Base-by-base conservation (phyloP, 1,284 basidiomycete genomes). In the Cystobasidium sp. region DNA sequence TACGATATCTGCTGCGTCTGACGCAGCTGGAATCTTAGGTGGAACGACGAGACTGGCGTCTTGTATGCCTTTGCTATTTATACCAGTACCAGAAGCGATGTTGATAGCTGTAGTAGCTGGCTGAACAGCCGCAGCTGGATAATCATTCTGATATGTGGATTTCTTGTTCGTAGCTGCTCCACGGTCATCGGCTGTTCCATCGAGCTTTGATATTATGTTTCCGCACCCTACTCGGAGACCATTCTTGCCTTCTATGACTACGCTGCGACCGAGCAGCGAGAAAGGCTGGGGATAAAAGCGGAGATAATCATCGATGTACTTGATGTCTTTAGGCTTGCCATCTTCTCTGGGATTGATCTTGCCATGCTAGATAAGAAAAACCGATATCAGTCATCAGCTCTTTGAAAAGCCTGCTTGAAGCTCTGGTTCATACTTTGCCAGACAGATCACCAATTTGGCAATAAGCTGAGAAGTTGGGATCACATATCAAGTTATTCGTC, bases 401-500 rank as follows among this genome's bases (percentile, higher is more conserved):
- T 56, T 6, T 47, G 46, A 47, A 9, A 31, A 31, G 31, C 31
- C 31, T 31, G 31, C 31, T 31, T 31, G 31, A 1, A 2, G 31
- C 31, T 31, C 31, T 31, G 31, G 31, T 31, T 31, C 46, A 9
- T 43, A 53, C 64, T 22, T 52, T 79, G 56, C 80, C 78, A 47
- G 77, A 75, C 49, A 81, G 68, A 51, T 81, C 80, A 18, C 80
- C 80, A 44, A 70, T 73, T 71, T 80, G 77, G 67, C 78, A 80
- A 74, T 79, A 81, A 37, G 74, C 53, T 20, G 78, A 74, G 47
- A 78, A 75, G 18, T 68, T 70, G n/a, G 77, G 79, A 63, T 78
- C 75, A 68, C 78, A 80, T 31, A 77, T 65, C 20, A 78, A 53
- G 6, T 67, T 74, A 37, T 79, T 78, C 6, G 79, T 78, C 1